phyloP scores from a whole-genome alignment of 345 rosid genomes.

The Salix suchowensis region DNA sequence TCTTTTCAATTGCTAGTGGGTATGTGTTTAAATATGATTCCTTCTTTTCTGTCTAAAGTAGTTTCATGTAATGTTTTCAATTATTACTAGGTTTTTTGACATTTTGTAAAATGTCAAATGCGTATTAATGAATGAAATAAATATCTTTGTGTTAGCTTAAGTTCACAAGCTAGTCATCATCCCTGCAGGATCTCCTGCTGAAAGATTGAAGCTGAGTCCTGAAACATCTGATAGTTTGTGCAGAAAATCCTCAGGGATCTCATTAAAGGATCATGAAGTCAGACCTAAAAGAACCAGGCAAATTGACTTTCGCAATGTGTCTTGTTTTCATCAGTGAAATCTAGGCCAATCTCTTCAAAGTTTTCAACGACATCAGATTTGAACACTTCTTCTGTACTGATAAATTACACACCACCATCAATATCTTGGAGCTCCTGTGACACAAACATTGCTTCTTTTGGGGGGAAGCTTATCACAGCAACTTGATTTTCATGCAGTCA shows the following conservation, averaged over 20 bases:
- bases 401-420: neutral
- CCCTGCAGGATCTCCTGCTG: constrained; percentile 17
- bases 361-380: neutral
- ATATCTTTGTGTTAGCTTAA: neutral
- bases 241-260: constrained; percentile 6
- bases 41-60: neutral
- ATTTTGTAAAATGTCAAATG: neutral
- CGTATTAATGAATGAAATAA: neutral
- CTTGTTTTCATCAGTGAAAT: neutral
- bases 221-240: constrained; percentile 9
- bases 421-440: constrained; percentile 8
- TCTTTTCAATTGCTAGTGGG: neutral
- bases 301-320: constrained; percentile 8
- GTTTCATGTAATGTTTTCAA: neutral
- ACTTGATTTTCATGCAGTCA: constrained; percentile 7
- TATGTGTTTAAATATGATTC: neutral
- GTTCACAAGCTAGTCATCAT: neutral
- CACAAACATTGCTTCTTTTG: constrained; percentile 14
- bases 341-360: neutral
- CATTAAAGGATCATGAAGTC: neutral
- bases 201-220: constrained; percentile 18
- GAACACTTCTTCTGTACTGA: constrained; percentile 5
- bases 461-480: neutral
- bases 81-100: neutral
- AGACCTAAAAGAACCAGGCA: constrained; percentile 9